Base-by-base conservation (phyloP, 441 rosid genomes). In the Arabidopsis lyrata region DNA sequence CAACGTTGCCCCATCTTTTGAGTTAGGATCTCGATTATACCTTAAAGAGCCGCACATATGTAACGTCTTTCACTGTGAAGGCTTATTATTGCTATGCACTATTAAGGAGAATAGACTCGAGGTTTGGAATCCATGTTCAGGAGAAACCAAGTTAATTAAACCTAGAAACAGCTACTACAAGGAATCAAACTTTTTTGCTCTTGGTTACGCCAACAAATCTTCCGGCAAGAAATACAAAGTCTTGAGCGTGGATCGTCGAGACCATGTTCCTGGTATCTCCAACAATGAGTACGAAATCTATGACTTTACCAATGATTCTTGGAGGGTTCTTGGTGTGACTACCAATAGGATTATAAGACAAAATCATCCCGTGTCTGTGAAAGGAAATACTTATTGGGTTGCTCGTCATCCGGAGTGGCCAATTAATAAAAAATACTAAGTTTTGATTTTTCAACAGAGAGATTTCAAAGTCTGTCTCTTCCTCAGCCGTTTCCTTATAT, bases 391-490 rank as follows among this genome's bases (percentile, higher is more conserved):
- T 34, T 56, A 68, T 57, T 45, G 36, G 73, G 2, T 20, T 45
- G 22, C 35, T 62, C 0, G 0, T 3, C 6, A 3, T 22, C 13
- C 0, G 44, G 15, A 45, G 1, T 7, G 1, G 32, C 57, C 15
- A 52, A 2, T 6, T 52, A 0, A 12, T 12, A 0, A 2, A 12
- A 0, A 2, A 13, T 70, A 15, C 18, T 69, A 45, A 47, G 58
- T 70, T 70, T 59, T 59, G 49, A 59, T 59, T 70, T 70, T 60
- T 36, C 59, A 59, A 36, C 29, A 6, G 66, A 70, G 66, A 38
- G 7, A 13, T 49, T 60, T 36, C 14, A 15, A 47, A 47, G 14
- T 5, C 4, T 6, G 22, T 36, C 41, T 8, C 11, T 70, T 11
- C 67, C 74, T 70, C 65, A 3, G 44, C 44, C n/a, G 8, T 68